Conservation (phyloP, 345 rosid species). For the Triadica sebifera region DNA sequence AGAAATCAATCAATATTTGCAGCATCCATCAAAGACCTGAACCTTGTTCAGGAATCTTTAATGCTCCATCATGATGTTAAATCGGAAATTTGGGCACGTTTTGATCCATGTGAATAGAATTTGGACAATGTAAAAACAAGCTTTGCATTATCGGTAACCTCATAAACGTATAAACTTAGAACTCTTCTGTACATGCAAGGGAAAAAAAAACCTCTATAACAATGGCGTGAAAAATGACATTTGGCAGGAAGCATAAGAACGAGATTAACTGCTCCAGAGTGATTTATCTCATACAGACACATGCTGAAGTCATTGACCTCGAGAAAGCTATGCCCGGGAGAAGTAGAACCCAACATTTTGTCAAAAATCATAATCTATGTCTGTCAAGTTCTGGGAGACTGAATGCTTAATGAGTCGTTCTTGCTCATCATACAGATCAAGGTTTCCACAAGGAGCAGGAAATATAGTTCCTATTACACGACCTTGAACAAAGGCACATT, state of each 20-base stretch:
- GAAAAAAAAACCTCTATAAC: not conserved
- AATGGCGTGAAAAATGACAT: not conserved
- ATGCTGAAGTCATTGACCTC: constrained; percentile 12
- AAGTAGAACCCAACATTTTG: not conserved
- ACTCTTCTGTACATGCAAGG: constrained; percentile 29
- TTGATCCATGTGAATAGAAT: no score
- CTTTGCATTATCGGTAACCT: constrained; percentile 7
- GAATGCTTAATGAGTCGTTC: constrained; percentile 62
- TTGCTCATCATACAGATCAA: constrained; percentile 80
- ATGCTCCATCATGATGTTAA: no score
- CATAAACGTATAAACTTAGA: constrained; percentile 7
- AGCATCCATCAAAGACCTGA: no score
- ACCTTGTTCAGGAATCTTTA: no score
- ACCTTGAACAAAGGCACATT: constrained; percentile 84
- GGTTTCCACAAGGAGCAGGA: constrained; percentile 90
- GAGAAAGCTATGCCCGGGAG: not conserved
- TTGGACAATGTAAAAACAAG: not conserved
- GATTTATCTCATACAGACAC: constrained; percentile 3
- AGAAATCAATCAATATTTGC: no score
- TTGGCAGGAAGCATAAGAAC: not conserved
- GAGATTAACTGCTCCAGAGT: constrained; percentile 18
- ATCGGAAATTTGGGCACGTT: no score
- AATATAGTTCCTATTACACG: constrained; percentile 82
- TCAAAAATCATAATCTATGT: constrained; percentile 81
- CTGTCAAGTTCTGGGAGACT: constrained; percentile 63